Base-by-base conservation (phyloP, 2,329 filamentous ascomycete genomes). In the Shiraia sp. region DNA sequence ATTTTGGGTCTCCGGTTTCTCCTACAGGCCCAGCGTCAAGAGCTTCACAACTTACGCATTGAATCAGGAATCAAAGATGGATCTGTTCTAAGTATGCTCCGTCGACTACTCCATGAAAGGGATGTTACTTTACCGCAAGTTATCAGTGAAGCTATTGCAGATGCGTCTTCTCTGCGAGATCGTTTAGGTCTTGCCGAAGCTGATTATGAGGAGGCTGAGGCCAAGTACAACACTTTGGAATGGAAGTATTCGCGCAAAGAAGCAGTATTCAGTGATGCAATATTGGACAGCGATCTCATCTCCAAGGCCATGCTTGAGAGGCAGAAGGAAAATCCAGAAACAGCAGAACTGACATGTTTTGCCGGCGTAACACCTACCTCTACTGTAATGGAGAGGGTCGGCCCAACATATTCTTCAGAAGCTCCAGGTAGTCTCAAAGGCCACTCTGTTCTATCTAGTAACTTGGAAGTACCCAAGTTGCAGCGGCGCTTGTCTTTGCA, bases 161-260 rank as follows among this genome's bases (percentile, higher is more conserved):
- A 42, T 1, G 40, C 37, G 1, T 17, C 22, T 5, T n/a, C 10
- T 6, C 9, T 38, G 8, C 39, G 47, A n/a, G 47, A 54, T 28
- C 26, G 8, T 1, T 15, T 41, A 1, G 51, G 44, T 0, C 9
- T 33, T 1, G 0, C 41, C 2, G 49, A 53, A 24, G 32, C 19
- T 0, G 32, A 32, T 1, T 47, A 50, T 13, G 38, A 47, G 6
- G 33, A 44, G 10, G 36, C 25, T 0, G 50, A 53, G 30, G 33
- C 14, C 1, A n/a, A 28, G 4, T 50, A 48, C 26, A 33, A 45
- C 10, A 29, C 12, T 2, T 10, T 29, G 8, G 45, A 49, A 24
- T 50, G 38, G 40, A 39, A 24, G 3, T 48, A 50, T 17, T 41
- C 50, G 2, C 29, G 27, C 13, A 39, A 38, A n/a, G 45, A 48